Conservation (phyloP, 164 flowering plant genomes). For the Chimonanthus salicifolius region DNA sequence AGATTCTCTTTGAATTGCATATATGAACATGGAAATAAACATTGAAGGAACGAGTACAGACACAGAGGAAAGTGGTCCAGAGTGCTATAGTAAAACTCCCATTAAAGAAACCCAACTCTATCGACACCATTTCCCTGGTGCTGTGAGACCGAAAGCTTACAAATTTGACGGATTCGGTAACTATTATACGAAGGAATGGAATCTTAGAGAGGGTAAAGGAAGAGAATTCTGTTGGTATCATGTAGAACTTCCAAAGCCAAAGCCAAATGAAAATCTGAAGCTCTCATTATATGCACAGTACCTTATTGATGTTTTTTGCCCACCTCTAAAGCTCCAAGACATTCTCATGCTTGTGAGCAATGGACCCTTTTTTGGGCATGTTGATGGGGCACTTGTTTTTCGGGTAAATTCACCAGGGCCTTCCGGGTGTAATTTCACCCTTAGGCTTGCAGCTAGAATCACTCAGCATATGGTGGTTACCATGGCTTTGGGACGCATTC, state of each 20-base stretch:
- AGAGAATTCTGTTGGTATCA: conserved; percentile 97
- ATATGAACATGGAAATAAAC: conserved; percentile 29
- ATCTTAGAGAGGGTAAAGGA: conserved; percentile 68
- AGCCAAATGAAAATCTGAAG: conserved; percentile 42
- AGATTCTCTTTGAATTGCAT: not conserved
- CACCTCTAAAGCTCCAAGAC: conserved; percentile 94
- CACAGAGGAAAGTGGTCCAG: conserved; percentile 36
- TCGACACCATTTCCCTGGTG: conserved; percentile 44
- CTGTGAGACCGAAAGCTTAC: conserved; percentile 76
- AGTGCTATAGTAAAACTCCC: conserved; percentile 19
- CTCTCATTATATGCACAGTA: conserved; percentile 75
- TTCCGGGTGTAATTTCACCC: conserved; percentile 68
- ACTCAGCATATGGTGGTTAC: conserved; percentile 87
- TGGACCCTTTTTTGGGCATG: conserved; percentile 96
- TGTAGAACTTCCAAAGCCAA: conserved; percentile 74
- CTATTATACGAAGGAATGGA: conserved; percentile 83
- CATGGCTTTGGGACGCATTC: conserved; percentile 90
- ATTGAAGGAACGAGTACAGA: conserved; percentile 14
- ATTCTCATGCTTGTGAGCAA: conserved; percentile 88
- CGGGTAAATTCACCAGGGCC: conserved; percentile 95
- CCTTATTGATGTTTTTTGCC: conserved; percentile 87
- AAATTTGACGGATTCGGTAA: conserved; percentile 83
- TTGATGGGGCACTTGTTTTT: conserved; percentile 91
- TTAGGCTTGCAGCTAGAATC: conserved; percentile 80
- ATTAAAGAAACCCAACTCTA: conserved; percentile 18